Conservation (phyloP, 2,329 filamentous ascomycete genomes). For the Penicillium griseofulvum region DNA sequence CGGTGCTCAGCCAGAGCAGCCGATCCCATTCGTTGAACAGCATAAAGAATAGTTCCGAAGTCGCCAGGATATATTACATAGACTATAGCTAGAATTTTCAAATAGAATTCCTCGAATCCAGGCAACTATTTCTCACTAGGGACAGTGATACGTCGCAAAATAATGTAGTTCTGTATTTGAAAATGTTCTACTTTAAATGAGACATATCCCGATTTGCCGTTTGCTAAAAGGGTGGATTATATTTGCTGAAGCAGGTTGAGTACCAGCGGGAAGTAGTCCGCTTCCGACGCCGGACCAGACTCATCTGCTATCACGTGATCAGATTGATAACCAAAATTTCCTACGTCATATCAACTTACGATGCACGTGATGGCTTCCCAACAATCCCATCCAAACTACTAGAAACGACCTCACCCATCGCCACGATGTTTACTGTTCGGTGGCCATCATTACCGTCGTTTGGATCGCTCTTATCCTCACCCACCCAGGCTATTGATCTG, state of each 20-base stretch:
- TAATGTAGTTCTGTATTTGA: neutral
- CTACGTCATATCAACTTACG: conserved; percentile 12
- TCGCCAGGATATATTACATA: neutral
- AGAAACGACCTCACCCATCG: neutral
- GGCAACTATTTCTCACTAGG: neutral
- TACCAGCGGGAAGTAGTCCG: neutral
- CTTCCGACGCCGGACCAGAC: neutral
- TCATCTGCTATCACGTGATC: neutral
- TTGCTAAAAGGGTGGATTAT: neutral
- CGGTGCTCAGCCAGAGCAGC: conserved; percentile 15
- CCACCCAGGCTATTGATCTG: conserved; percentile 45
- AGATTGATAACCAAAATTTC: conserved; percentile 5
- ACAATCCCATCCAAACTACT: conserved; percentile 16
- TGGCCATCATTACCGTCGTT: conserved; percentile 26
- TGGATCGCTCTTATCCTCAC: conserved; percentile 22
- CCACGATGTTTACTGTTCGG: conserved; percentile 22
- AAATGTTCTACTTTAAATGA: too few relatives aligned
- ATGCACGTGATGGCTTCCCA: conserved; percentile 19
- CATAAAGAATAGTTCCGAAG: conserved; percentile 4
- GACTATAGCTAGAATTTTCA: neutral
- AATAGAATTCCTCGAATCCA: neutral
- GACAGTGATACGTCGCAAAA: neutral
- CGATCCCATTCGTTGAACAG: conserved; percentile 18
- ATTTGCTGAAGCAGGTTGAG: neutral
- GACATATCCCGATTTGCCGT: neutral